Percentiles rank a stretch among this genome's conserved stretches.
These are phyloP conservation scores for Trypanosoma melophagium DNA, from an alignment of 208 protist genomes.

Conservation along the genomic window DNA sequence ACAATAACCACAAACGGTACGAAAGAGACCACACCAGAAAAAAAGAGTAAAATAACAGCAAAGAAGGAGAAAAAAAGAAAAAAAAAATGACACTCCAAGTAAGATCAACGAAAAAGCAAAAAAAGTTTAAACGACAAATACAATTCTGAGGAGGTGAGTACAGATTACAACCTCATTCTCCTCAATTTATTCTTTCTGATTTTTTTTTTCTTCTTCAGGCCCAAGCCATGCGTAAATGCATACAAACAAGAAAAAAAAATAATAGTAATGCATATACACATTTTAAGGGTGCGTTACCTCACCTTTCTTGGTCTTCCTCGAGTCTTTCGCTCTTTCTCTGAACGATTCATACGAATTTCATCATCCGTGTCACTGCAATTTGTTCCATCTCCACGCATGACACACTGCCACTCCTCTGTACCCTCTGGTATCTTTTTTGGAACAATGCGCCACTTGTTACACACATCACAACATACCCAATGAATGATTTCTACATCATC, in stretches of 20 bases:
- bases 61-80: too few species aligned
- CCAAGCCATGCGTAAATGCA: background rate
- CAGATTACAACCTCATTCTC: too few species aligned
- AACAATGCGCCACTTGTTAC: slow-evolving; percentile 82
- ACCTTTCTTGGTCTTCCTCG: background rate
- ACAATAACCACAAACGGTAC: too few species aligned
- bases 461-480: slow-evolving; percentile 84
- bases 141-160: too few species aligned
- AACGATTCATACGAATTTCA: slow-evolving; percentile 35
- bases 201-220: slow-evolving; percentile 10
- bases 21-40: too few species aligned
- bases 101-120: too few species aligned
- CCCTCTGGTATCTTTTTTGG: slow-evolving; percentile 36
- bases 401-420: slow-evolving; percentile 61
- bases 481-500: slow-evolving; percentile 53
- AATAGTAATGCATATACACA: slow-evolving; percentile 8
- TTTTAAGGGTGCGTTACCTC: background rate
- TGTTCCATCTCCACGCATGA: slow-evolving; percentile 61
- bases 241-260: slow-evolving; percentile 13
- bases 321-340: slow-evolving; percentile 6
- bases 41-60: too few species aligned
- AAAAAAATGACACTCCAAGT: too few species aligned
- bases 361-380: slow-evolving; percentile 76
- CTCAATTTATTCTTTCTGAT: background rate
- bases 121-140: too few species aligned